Conservation (phyloP, 176 grass and related monocot species). For the Eremochloa ophiuroides region DNA sequence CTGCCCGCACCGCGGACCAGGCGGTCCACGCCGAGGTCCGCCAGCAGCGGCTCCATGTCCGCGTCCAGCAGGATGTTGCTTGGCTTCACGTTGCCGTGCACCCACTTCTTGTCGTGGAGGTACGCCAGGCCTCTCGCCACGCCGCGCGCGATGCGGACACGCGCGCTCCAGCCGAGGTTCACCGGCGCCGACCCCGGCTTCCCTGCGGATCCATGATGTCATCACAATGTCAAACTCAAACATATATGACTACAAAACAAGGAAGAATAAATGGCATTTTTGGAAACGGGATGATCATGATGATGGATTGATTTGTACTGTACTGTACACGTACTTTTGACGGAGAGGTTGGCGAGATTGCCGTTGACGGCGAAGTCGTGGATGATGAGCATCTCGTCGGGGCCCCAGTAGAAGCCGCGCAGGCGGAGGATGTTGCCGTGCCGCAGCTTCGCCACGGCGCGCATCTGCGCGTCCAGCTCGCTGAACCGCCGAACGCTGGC, state of each 20-base stretch:
- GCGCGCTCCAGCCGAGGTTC: slow-evolving; percentile 51
- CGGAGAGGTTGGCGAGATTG: slow-evolving; percentile 70
- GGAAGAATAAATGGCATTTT: too few species aligned
- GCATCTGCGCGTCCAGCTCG: slow-evolving; percentile 76
- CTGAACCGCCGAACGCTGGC: slow-evolving; percentile 41
- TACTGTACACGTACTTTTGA: slow-evolving; percentile 72
- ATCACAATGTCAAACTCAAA: too few species aligned
- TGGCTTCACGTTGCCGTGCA: slow-evolving; percentile 76
- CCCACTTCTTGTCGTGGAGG: slow-evolving; percentile 81
- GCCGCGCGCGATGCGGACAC: slow-evolving; percentile 65
- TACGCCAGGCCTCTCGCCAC: slow-evolving; percentile 70
- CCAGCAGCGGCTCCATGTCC: slow-evolving; percentile 68
- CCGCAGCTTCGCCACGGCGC: slow-evolving; percentile 51
- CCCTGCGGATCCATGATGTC: slow-evolving; percentile 40
- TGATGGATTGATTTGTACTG: neutral
- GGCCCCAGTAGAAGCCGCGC: slow-evolving; percentile 83
- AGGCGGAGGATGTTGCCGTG: slow-evolving; percentile 79
- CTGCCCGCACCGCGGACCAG: slow-evolving; percentile 20
- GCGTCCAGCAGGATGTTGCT: slow-evolving; percentile 74
- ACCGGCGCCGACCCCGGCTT: slow-evolving; percentile 54
- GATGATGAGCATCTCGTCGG: slow-evolving; percentile 92
- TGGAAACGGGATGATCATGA: too few species aligned
- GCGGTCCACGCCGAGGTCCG: slow-evolving; percentile 71
- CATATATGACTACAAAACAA: too few species aligned
- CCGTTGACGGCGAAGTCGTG: slow-evolving; percentile 82